Percentiles rank a stretch among this genome's conserved stretches.
These are phyloP conservation scores for Picea mariana DNA, from an alignment of 83 land plant genomes.

Conservation along the genomic window DNA sequence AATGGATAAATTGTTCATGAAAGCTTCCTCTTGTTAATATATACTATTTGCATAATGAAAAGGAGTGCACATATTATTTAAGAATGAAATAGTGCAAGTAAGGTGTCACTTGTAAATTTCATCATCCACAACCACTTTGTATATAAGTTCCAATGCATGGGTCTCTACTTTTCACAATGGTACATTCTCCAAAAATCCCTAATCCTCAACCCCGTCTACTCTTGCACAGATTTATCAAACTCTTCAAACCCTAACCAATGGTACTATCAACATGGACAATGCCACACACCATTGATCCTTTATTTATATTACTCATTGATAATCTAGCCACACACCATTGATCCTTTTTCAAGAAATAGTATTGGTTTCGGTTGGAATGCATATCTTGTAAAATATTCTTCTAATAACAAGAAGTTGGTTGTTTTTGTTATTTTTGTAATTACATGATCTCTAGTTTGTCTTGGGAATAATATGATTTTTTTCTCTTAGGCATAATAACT, in stretches of 20 bases:
- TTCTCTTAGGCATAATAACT: background rate
- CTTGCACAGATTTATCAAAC: no score
- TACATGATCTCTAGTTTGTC: background rate
- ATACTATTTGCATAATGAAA: conserved; percentile 60
- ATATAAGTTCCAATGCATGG: conserved; percentile 62
- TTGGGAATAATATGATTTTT: background rate
- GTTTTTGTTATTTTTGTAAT: no score
- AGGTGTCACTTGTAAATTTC: conserved; percentile 91
- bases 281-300: conserved; percentile 71
- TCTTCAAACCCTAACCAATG: no score
- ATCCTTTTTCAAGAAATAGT: conserved; percentile 78
- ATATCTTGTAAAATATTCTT: conserved; percentile 36
- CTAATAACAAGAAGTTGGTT: background rate
- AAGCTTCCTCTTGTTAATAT: conserved; percentile 7
- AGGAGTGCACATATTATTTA: conserved; percentile 91
- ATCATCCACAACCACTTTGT: conserved; percentile 89
- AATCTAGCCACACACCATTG: conserved; percentile 73
- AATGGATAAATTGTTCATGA: background rate
- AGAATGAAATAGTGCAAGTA: conserved; percentile 92
- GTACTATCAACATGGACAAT: conserved; percentile 76
- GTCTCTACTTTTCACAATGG: conserved; percentile 65
- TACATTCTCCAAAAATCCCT: conserved; percentile 66
- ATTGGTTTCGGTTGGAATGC: conserved; percentile 74
- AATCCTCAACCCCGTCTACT: conserved; percentile 58
- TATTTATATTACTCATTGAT: conserved; percentile 70